Evolutionary conservation across 129 eudicot genomes (phyloP).

Genomic region (Centella asiatica): DNA sequence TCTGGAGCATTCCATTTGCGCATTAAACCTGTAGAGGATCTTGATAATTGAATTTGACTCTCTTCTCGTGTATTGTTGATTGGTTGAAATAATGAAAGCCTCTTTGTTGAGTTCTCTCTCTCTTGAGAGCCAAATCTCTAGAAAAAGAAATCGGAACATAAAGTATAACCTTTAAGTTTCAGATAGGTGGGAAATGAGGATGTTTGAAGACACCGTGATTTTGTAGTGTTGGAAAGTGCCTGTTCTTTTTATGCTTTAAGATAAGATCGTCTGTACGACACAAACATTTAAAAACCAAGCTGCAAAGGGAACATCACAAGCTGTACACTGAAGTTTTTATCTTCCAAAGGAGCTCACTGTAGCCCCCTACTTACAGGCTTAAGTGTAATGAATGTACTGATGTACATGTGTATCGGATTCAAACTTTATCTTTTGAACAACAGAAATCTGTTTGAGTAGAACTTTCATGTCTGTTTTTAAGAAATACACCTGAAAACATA

Average conservation of each 20-base stretch:
- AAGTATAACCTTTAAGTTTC: not conserved
- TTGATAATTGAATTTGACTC: constrained; percentile 51
- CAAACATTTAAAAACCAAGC: not conserved
- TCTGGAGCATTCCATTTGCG: constrained; percentile 72
- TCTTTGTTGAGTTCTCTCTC: constrained; percentile 55
- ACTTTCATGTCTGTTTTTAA: too few species aligned
- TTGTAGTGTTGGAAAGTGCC: too few species aligned
- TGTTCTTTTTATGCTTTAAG: not conserved
- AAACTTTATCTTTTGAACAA: too few species aligned
- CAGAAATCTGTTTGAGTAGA: too few species aligned
- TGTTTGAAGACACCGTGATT: too few species aligned
- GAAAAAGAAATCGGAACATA: not conserved
- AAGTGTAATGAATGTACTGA: not conserved
- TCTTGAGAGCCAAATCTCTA: constrained; percentile 75
- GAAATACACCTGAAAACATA: too few species aligned
- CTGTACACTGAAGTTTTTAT: too few species aligned
- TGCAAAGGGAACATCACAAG: not conserved
- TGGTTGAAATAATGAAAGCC: constrained; percentile 47
- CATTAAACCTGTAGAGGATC: constrained; percentile 48
- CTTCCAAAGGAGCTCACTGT: not conserved
- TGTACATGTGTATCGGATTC: too few species aligned
- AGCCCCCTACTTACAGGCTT: not conserved
- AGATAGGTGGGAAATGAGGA: too few species aligned
- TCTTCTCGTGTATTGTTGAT: constrained; percentile 66
- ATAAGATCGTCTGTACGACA: not conserved